Percentiles rank a stretch among this genome's conserved stretches.
These are phyloP conservation scores for Xylaria sp. DNA, from an alignment of 495 filamentous ascomycete species.

Conservation along the genomic window DNA sequence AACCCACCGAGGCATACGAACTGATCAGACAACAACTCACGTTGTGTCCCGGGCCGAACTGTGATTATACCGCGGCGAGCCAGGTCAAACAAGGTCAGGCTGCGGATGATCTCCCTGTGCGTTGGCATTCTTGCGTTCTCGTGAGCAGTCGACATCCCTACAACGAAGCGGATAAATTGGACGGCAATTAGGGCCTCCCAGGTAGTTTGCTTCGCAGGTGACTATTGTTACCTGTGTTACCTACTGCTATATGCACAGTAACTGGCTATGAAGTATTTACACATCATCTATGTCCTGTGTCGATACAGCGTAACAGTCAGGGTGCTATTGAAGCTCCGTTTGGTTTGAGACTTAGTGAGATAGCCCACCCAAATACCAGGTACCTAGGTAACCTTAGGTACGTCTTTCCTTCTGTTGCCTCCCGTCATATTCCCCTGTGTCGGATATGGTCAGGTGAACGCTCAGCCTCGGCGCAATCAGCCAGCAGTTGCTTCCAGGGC, in stretches of 20 bases:
- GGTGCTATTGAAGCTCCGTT: not conserved
- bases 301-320: not conserved
- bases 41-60: slow-evolving; percentile 20
- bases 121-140: slow-evolving; percentile 29
- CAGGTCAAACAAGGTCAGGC: slow-evolving; percentile 27
- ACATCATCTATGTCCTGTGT: too few species aligned
- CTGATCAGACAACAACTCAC: slow-evolving; percentile 1
- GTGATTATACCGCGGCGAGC: slow-evolving; percentile 13
- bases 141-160: slow-evolving; percentile 22
- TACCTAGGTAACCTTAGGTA: not conserved
- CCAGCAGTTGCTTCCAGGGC: slow-evolving; percentile 20
- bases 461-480: slow-evolving; percentile 28
- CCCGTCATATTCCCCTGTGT: slow-evolving; percentile 20
- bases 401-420: slow-evolving; percentile 7
- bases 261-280: too few species aligned
- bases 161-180: slow-evolving; percentile 27
- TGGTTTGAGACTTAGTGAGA: not conserved
- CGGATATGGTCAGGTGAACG: slow-evolving; percentile 28
- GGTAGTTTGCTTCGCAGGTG: not conserved
- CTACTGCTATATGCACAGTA: too few species aligned
- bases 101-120: slow-evolving; percentile 27
- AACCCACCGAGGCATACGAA: slow-evolving; percentile 6
- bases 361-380: not conserved
- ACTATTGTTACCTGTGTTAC: not conserved
- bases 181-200: slow-evolving; percentile 6